Evolutionary conservation across 352 stramenopile genomes (phyloP), one percentile per base, ranked within the genome.

Genomic region (Globisporangium lucens): DNA sequence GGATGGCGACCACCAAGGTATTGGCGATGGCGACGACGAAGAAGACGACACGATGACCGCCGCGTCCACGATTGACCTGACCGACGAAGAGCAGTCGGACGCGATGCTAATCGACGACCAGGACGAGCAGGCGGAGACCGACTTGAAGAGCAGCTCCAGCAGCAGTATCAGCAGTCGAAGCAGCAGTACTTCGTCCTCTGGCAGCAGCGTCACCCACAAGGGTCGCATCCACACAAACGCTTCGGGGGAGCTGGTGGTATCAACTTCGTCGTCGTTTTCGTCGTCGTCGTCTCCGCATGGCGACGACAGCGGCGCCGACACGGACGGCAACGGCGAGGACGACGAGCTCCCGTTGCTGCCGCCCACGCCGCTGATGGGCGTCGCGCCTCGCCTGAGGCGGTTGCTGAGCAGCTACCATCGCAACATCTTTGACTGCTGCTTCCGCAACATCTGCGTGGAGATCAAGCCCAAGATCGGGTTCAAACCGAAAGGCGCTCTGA

Each of bases 401-500:
- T 33, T 77, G 17, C 65, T 69, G 35, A 89, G 72, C 64, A 77
- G 65, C 65, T 76, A 76, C 43, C 75, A 76, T 12, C 77, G 75
- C 47, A 90, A 89, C 63, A 85, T 93, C 30, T 93, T 93, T 58
- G 85, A 93, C 74, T 93, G 85, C 65, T 93, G 85, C 67, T 93
- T 93, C 68, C 81, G 85, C 47, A 91, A 91, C 60, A 86, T 97
- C 51, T 92, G 87, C 67, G 82, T 97, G 56, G 89, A 97, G 68
- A 75, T 97, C 59, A 97, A 97, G 68, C 85, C 88, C 24, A 97
- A 95, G 74, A 91, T 91, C 49, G 86, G 87, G 1, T 92, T 93
- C 62, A 85, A 93, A 41, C 83, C 86, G 0, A 79, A 79, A 7
- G 76, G 83, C 0, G 56, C 69, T n/a, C 71, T 92, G 35, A 71